Percentiles rank a stretch among this genome's conserved stretches.
Evolutionary conservation across 306 rosid genomes (phyloP).

Genomic region (Lathyrus tuberosus): DNA sequence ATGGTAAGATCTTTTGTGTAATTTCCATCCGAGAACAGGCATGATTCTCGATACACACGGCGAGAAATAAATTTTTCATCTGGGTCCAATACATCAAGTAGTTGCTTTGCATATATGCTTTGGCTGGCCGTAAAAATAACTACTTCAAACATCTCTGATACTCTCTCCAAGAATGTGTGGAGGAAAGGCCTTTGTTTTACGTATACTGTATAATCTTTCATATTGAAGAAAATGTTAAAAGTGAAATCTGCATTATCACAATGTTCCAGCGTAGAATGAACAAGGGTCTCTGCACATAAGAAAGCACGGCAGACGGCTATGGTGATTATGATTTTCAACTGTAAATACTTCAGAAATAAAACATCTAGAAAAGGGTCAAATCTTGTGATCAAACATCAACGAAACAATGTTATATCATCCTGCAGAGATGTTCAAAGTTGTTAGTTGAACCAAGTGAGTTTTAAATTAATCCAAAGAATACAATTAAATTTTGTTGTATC

Average conservation of each 20-base stretch:
- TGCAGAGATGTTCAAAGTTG: conserved; percentile 26
- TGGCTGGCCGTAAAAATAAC: conserved; percentile 97
- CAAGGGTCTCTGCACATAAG: conserved; percentile 84
- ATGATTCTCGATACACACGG: conserved; percentile 84
- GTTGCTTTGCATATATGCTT: conserved; percentile 89
- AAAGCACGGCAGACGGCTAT: conserved; percentile 26
- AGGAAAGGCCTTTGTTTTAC: conserved; percentile 92
- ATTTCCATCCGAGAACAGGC: conserved; percentile 87
- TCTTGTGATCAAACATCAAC: neutral
- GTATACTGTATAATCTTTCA: conserved; percentile 89
- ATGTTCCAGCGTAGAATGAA: conserved; percentile 88
- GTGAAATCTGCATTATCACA: conserved; percentile 85
- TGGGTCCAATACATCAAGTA: conserved; percentile 92
- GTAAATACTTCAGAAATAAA: conserved; percentile 28
- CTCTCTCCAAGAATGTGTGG: conserved; percentile 80
- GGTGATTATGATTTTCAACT: conserved; percentile 31
- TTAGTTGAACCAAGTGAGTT: conserved; percentile 12
- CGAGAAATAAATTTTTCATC: conserved; percentile 78
- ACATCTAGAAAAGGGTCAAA: conserved; percentile 1
- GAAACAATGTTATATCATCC: neutral
- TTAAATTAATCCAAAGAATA: conserved; percentile 4
- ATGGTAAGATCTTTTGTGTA: conserved; percentile 94
- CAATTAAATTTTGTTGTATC: conserved; percentile 19
- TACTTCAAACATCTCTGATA: conserved; percentile 93
- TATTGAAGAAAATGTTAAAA: conserved; percentile 76